A percentile compares a stretch with the other conserved stretches of the same genome.
Evolutionary conservation across 2,329 filamentous ascomycete species (phyloP).

Genomic region (Akanthomyces uredinophilus): DNA sequence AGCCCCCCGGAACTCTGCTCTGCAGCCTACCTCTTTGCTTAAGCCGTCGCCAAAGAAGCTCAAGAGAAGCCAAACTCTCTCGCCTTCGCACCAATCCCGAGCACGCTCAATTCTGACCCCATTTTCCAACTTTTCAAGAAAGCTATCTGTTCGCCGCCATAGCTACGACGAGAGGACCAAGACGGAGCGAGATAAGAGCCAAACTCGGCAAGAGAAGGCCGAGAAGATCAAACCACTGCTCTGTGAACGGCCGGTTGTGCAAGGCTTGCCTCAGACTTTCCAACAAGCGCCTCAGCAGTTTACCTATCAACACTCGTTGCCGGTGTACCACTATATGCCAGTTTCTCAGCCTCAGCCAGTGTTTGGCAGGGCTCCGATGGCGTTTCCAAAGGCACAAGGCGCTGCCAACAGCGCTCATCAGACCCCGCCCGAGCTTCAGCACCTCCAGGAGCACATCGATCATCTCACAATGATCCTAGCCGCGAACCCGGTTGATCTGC

Average conservation of each 20-base stretch:
- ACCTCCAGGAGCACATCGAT: background rate
- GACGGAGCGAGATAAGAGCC: background rate
- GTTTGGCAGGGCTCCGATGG: background rate
- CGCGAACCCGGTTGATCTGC: background rate
- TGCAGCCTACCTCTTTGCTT: background rate
- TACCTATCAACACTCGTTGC: background rate
- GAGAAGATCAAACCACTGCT: background rate
- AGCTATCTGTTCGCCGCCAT: background rate
- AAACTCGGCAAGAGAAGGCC: background rate
- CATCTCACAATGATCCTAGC: background rate
- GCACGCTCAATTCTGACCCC: background rate
- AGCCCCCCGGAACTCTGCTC: background rate
- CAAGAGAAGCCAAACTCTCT: constrained; percentile 3
- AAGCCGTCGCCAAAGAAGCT: constrained; percentile 3
- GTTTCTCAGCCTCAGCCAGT: background rate
- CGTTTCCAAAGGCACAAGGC: background rate
- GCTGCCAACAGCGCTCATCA: background rate
- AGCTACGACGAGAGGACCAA: background rate
- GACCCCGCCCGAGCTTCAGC: background rate
- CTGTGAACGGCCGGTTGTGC: background rate
- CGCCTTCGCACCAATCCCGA: background rate
- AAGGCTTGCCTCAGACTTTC: background rate
- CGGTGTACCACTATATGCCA: constrained; percentile 2
- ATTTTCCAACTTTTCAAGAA: background rate
- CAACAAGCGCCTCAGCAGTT: background rate